phyloP scores from a whole-genome alignment of 495 filamentous ascomycete genomes.

The Hypoxylon rickii region DNA sequence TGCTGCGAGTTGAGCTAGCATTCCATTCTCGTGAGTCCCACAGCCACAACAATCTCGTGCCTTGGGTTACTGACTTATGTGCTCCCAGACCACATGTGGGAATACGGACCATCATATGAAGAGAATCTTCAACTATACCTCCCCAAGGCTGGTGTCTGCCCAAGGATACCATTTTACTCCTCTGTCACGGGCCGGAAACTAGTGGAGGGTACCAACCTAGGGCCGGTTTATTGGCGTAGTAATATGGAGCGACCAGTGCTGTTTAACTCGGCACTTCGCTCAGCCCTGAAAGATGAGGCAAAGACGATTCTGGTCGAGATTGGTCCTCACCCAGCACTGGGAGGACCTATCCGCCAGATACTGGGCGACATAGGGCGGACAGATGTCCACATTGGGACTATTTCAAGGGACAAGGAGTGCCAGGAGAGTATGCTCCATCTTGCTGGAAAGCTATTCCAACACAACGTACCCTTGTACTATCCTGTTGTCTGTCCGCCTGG shows the following conservation, averaged over 20 bases:
- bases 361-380: not conserved
- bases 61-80: not conserved
- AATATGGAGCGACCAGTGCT: constrained; percentile 35
- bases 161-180: constrained; percentile 26
- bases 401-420: constrained; percentile 29
- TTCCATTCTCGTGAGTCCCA: constrained; percentile 48
- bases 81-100: constrained; percentile 34
- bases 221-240: constrained; percentile 22
- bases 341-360: constrained; percentile 42
- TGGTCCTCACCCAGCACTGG: constrained; percentile 48
- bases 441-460: constrained; percentile 34
- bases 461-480: constrained; percentile 23
- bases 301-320: constrained; percentile 43
- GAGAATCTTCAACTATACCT: not conserved
- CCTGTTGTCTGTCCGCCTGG: constrained; percentile 19
- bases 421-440: constrained; percentile 28
- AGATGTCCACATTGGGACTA: constrained; percentile 39
- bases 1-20: constrained; percentile 44
- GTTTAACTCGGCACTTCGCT: constrained; percentile 34
- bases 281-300: not conserved
- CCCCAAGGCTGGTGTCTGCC: not conserved
- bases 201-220: constrained; percentile 7
- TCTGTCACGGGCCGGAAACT: constrained; percentile 19
- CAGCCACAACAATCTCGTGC: not conserved
- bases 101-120: not conserved